phyloP scores from a whole-genome alignment of 306 rosid species.

The Hippophae rhamnoides region DNA sequence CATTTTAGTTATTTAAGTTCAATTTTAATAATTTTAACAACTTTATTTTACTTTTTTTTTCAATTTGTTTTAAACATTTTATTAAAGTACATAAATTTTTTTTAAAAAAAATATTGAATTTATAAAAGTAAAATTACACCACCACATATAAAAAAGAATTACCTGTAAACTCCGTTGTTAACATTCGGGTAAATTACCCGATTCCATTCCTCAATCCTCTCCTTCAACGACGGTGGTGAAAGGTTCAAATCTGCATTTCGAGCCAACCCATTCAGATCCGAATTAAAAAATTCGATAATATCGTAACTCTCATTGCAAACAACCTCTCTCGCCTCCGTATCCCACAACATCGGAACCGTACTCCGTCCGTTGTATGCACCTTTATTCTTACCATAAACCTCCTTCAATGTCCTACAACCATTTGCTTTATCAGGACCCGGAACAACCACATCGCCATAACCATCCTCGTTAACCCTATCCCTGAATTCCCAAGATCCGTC shows the following conservation, averaged over 20 bases:
- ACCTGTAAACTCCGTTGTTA: conserved; percentile 89
- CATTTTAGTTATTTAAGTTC: too few species aligned
- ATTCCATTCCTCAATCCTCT: conserved; percentile 67
- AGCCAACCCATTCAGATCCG: conserved; percentile 55
- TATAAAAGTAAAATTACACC: not conserved
- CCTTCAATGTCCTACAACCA: conserved; percentile 47
- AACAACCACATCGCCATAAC: conserved; percentile 16
- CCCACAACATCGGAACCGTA: conserved; percentile 84
- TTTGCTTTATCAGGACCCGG: conserved; percentile 56
- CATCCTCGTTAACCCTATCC: not conserved
- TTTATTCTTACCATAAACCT: conserved; percentile 47
- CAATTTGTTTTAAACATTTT: too few species aligned
- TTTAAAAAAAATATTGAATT: not conserved
- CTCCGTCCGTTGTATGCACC: conserved; percentile 74
- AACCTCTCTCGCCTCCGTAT: conserved; percentile 34
- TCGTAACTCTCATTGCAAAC: conserved; percentile 83
- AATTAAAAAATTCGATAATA: conserved; percentile 56
- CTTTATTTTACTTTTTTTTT: not conserved
- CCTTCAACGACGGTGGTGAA: conserved; percentile 50
- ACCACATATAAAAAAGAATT: not conserved
- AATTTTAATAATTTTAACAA: not conserved
- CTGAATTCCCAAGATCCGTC: conserved; percentile 87
- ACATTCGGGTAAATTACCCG: conserved; percentile 63
- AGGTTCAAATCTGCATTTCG: conserved; percentile 55
- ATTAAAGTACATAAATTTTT: too few species aligned